Conservation (phyloP, 139 green algal species). For the Coelastrella sp. region DNA sequence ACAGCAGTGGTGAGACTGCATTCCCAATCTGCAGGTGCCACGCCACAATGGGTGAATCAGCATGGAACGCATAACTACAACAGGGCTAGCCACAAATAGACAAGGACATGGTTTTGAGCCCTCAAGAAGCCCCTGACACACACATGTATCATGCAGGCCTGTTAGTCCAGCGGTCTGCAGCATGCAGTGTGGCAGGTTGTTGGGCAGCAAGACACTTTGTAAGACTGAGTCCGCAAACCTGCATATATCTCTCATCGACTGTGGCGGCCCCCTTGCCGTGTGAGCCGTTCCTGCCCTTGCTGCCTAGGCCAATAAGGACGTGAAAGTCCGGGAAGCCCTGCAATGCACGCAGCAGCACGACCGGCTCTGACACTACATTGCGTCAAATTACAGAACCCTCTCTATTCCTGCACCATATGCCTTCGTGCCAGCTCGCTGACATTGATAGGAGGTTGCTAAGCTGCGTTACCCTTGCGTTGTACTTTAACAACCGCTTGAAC, state of each 20-base stretch:
- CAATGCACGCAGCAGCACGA: neutral
- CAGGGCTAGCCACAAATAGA: too few species aligned
- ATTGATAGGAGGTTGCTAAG: too few species aligned
- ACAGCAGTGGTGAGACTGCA: slow-evolving; percentile 76
- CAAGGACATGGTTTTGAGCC: too few species aligned
- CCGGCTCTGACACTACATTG: too few species aligned
- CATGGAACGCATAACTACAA: neutral
- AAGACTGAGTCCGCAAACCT: slow-evolving; percentile 54
- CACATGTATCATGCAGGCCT: too few species aligned
- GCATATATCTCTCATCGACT: slow-evolving; percentile 55
- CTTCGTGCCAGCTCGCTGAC: too few species aligned
- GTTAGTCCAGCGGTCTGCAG: too few species aligned
- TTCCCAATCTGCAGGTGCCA: slow-evolving; percentile 78
- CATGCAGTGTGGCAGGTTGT: neutral
- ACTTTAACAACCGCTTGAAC: neutral
- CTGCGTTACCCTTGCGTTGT: too few species aligned
- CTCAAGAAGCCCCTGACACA: too few species aligned
- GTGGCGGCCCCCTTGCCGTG: slow-evolving; percentile 42
- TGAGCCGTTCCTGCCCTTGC: neutral
- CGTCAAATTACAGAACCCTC: too few species aligned
- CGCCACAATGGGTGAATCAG: neutral
- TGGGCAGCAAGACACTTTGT: neutral
- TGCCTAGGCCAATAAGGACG: slow-evolving; percentile 62
- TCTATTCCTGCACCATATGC: too few species aligned
- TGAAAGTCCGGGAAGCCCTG: slow-evolving; percentile 90